A percentile compares a stretch with the other conserved stretches of the same genome.
Evolutionary conservation across 495 filamentous ascomycete species (phyloP).

Genomic region (Aspergillus nidulans): DNA sequence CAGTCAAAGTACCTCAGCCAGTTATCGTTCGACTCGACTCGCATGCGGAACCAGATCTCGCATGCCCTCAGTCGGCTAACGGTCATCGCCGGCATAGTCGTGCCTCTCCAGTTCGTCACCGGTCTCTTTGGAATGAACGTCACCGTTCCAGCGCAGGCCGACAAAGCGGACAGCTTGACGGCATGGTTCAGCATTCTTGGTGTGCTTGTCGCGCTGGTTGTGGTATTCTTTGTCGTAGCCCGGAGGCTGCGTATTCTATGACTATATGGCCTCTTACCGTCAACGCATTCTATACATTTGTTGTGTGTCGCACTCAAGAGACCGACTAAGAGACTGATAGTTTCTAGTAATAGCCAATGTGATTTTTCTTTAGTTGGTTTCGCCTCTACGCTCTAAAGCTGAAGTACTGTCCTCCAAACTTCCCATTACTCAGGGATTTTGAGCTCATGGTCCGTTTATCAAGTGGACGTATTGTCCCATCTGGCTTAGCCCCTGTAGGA

Average conservation of each 20-base stretch:
- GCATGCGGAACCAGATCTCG: constrained; percentile 68
- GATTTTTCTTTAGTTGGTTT: too few relatives aligned
- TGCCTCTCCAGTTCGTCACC: constrained; percentile 83
- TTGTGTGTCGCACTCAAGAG: neutral
- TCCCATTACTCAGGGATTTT: too few relatives aligned
- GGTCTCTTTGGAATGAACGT: constrained; percentile 96
- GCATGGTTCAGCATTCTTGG: constrained; percentile 76
- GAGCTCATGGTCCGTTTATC: too few relatives aligned
- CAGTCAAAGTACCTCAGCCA: constrained; percentile 89
- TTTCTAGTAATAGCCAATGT: too few relatives aligned
- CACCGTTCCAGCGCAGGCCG: constrained; percentile 59
- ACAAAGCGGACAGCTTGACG: constrained; percentile 33
- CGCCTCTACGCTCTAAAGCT: too few relatives aligned
- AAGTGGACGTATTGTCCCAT: too few relatives aligned
- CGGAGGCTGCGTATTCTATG: constrained; percentile 14
- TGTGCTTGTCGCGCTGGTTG: constrained; percentile 34
- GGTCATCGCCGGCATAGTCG: constrained; percentile 76
- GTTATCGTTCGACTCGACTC: constrained; percentile 76
- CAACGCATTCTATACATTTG: neutral
- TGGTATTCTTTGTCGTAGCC: constrained; percentile 12
- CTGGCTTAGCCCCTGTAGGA: too few relatives aligned
- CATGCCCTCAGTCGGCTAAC: constrained; percentile 79
- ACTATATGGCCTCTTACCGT: neutral
- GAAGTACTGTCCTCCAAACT: too few relatives aligned
- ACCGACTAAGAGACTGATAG: too few relatives aligned